Evolutionary conservation across 495 filamentous ascomycete genomes (phyloP), one percentile per base, ranked within the genome.

Genomic region (Trichoderma asperelloides): DNA sequence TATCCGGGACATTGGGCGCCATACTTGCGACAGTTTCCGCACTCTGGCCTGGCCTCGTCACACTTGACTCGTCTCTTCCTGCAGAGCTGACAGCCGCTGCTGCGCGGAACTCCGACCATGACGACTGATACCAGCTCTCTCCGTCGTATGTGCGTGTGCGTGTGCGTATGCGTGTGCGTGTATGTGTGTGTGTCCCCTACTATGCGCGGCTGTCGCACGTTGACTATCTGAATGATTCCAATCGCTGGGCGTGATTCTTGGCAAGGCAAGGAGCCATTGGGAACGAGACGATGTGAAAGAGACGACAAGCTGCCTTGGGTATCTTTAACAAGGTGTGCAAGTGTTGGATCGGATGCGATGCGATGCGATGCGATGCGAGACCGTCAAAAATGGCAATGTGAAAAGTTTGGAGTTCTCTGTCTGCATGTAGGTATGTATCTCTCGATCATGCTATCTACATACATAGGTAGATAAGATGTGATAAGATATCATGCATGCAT

Each of bases 1-100:
- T 70, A 71, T 1, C 70, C 70, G 8, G 70, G 70, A 47, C 70
- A 71, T 7, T 64, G 66, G 57, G 57, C 64, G n/a, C 68, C 70
- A 30, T 70, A 70, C 41, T 64, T 67, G 47, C 27, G 30, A 67
- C 70, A 71, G 51, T 68, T 69, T 33, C 37, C 70, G 81, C 89
- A 93, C 68, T 81, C 80, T 65, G 91, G 91, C 72, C 90, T 92
- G 23, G 85, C 84, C 80, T 94, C 91, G 76, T 94, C 91, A 78
- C 91, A 96, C 77, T 94, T 94, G 86, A 94, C 94, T 81, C 93
- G 92, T 57, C 91, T 82, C 70, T 87, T 86, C 64, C 91, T 84
- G 80, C 91, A 96, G 69, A 68, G 64, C 71, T 72, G 67, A 73
- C 77, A 82, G 68, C 78, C 78, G 70, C 71, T 74, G 68, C 78